Percentiles rank a stretch among this genome's conserved stretches.
Evolutionary conservation across 2,329 filamentous ascomycete genomes (phyloP).

Genomic region (Sporothrix schenckii): DNA sequence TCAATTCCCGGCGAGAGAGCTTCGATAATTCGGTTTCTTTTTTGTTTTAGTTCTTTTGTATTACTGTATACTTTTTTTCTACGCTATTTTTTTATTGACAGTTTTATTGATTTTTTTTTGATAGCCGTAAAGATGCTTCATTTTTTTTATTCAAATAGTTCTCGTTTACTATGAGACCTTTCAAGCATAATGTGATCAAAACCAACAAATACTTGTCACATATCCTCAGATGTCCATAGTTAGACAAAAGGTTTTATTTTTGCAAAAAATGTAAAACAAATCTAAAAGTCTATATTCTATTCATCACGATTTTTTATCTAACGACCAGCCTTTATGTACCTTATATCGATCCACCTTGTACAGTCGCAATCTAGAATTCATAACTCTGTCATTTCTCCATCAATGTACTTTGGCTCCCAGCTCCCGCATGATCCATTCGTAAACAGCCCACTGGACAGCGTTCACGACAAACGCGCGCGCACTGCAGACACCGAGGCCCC

Average conservation of each 20-base stretch:
- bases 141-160: neutral
- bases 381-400: neutral
- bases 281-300: neutral
- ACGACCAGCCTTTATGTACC: neutral
- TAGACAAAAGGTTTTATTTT: too few species aligned
- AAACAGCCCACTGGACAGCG: slow-evolving; percentile 88
- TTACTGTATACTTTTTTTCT: neutral
- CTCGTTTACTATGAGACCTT: too few species aligned
- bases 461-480: slow-evolving; percentile 88
- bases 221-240: too few species aligned
- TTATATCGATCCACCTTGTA: neutral
- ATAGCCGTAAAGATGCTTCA: neutral
- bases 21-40: neutral
- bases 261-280: neutral
- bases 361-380: neutral
- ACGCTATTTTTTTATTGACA: neutral
- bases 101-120: neutral
- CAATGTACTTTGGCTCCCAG: slow-evolving; percentile 43
- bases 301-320: neutral
- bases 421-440: slow-evolving; percentile 81
- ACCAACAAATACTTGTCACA: too few species aligned
- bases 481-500: slow-evolving; percentile 79
- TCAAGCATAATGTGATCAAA: too few species aligned
- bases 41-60: neutral
- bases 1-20: slow-evolving; percentile 35